These are phyloP conservation scores for Chlamydomonas schloesseri DNA, from an alignment of 139 green algal genomes.

Conservation along the genomic window DNA sequence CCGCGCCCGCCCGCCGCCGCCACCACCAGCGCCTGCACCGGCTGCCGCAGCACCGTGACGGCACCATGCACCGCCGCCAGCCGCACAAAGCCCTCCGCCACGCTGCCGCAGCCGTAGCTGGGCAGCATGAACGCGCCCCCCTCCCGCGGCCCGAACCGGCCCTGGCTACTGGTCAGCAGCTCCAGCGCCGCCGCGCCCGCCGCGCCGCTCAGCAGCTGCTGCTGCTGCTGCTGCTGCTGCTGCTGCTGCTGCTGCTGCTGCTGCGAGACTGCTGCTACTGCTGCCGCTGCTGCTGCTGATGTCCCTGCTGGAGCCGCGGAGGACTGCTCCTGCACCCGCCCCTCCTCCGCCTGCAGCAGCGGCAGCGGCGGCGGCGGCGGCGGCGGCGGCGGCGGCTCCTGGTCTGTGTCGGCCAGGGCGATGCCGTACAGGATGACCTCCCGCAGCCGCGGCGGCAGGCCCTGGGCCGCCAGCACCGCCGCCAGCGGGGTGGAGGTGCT, in stretches of 20 bases:
- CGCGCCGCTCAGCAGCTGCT: neutral
- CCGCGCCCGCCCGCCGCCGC: neutral
- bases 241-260: neutral
- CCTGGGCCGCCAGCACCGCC: conserved; percentile 28
- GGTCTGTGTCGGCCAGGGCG: conserved; percentile 55
- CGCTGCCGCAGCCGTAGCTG: conserved; percentile 74
- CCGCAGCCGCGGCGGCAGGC: conserved; percentile 64
- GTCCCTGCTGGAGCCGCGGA: neutral
- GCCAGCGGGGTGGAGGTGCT: neutral
- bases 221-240: neutral
- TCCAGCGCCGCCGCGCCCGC: conserved; percentile 46
- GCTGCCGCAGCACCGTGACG: conserved; percentile 65
- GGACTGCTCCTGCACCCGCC: neutral
- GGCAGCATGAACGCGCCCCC: conserved; percentile 76
- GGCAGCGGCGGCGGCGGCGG: neutral
- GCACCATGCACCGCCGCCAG: conserved; percentile 63
- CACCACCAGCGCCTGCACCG: conserved; percentile 45
- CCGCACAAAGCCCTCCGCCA: conserved; percentile 71
- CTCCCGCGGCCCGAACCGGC: conserved; percentile 53
- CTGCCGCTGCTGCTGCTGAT: neutral
- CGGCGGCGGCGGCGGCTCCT: conserved; percentile 8
- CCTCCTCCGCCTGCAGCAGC: neutral
- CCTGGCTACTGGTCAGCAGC: conserved; percentile 66
- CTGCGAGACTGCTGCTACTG: too few relatives aligned
- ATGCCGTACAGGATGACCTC: conserved; percentile 77